Conservation (phyloP, 2,329 filamentous ascomycete genomes). For the Hypoxylon sp. region DNA sequence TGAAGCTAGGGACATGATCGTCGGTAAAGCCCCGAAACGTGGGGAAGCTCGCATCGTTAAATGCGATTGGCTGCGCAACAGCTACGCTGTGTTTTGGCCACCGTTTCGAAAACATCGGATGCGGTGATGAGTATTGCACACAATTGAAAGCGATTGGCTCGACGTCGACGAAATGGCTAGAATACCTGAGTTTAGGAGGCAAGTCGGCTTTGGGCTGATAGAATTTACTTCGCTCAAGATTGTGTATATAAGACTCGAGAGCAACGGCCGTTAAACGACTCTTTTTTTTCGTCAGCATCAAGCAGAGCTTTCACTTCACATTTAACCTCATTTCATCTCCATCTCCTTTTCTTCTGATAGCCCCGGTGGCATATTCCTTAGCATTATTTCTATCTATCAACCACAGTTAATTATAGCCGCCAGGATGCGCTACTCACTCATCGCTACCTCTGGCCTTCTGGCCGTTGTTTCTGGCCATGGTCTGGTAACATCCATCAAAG, state of each 20-base stretch:
- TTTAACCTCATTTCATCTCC: slow-evolving; percentile 31
- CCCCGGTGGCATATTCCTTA: slow-evolving; percentile 51
- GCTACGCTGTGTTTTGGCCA: slow-evolving; percentile 35
- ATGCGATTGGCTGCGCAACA: slow-evolving; percentile 45
- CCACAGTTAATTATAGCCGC: slow-evolving; percentile 17
- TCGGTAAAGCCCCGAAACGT: slow-evolving; percentile 31
- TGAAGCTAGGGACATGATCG: slow-evolving; percentile 14
- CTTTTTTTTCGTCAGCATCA: slow-evolving; percentile 35
- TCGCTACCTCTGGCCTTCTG: slow-evolving; percentile 50
- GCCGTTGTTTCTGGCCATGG: slow-evolving; percentile 52
- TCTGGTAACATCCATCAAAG: slow-evolving; percentile 53
- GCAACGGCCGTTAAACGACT: slow-evolving; percentile 11
- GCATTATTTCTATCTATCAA: slow-evolving; percentile 24
- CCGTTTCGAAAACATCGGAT: slow-evolving; percentile 46
- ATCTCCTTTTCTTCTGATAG: slow-evolving; percentile 39
- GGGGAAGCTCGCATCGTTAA: slow-evolving; percentile 19
- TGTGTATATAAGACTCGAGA: slow-evolving; percentile 42
- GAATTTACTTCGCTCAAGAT: slow-evolving; percentile 16
- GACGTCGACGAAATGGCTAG: background rate
- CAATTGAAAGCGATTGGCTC: slow-evolving; percentile 19
- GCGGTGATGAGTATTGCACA: slow-evolving; percentile 31
- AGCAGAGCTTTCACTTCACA: slow-evolving; percentile 27
- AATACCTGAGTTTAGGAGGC: slow-evolving; percentile 7
- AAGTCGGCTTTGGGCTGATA: background rate
- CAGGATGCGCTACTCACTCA: slow-evolving; percentile 53